These are phyloP conservation scores for Dendrobium nobile DNA, from an alignment of 106 monocot genomes.

Conservation along the genomic window DNA sequence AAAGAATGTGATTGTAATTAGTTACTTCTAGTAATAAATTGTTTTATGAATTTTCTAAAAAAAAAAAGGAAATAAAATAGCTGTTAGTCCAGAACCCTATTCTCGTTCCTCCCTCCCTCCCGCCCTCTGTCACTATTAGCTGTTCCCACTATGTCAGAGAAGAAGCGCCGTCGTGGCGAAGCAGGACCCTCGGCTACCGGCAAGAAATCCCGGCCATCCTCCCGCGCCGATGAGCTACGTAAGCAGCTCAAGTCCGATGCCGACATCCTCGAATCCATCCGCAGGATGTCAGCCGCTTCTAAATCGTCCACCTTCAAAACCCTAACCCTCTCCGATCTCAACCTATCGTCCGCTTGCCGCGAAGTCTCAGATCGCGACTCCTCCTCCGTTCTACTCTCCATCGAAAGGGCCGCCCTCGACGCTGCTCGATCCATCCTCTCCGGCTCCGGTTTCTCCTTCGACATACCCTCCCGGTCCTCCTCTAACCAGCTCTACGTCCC, in stretches of 20 bases:
- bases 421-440: constrained; percentile 42
- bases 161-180: constrained; percentile 63
- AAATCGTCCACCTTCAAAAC: constrained; percentile 14
- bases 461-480: constrained; percentile 67
- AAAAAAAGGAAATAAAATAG: too few relatives aligned
- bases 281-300: constrained; percentile 23
- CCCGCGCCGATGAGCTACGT: constrained; percentile 48
- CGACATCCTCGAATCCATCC: constrained; percentile 60
- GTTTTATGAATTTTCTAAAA: too few relatives aligned
- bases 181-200: constrained; percentile 1
- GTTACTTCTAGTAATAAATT: too few relatives aligned
- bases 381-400: constrained; percentile 29
- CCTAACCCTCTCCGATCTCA: constrained; percentile 38
- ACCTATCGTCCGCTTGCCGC: constrained; percentile 50
- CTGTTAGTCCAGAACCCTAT: too few relatives aligned
- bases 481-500: constrained; percentile 88
- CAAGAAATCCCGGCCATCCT: constrained; percentile 4
- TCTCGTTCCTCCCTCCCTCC: too few relatives aligned
- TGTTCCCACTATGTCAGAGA: constrained; percentile 50
- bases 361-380: constrained; percentile 48
- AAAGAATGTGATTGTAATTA: too few relatives aligned
- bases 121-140: too few relatives aligned
- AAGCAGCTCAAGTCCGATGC: constrained; percentile 62
- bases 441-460: constrained; percentile 79
- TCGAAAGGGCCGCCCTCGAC: constrained; percentile 43